Conservation (phyloP, 441 rosid genomes). For the Pelargonium citronellum region DNA sequence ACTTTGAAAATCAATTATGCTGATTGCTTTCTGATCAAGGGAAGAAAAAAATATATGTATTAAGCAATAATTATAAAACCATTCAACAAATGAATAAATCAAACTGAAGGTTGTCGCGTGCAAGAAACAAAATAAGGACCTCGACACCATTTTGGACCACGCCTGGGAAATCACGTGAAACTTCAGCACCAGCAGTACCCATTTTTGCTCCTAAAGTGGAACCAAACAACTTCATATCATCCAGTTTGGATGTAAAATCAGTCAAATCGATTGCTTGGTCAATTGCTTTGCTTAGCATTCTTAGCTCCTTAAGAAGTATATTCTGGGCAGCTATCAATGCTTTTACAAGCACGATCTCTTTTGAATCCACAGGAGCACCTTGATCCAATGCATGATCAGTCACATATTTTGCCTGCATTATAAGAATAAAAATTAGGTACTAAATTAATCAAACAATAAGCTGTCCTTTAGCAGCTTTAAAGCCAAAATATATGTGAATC, state of each 20-base stretch:
- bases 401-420: constrained; percentile 22
- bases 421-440: constrained; percentile 9
- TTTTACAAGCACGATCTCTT: constrained; percentile 49
- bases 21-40: constrained; percentile 44
- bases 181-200: constrained; percentile 26
- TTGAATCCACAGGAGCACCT: constrained; percentile 39
- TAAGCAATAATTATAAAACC: constrained; percentile 10
- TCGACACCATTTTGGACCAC: constrained; percentile 59
- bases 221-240: constrained; percentile 34
- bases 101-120: background rate
- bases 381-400: constrained; percentile 44
- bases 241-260: constrained; percentile 45
- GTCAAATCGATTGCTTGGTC: constrained; percentile 47
- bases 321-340: constrained; percentile 61
- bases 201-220: constrained; percentile 32
- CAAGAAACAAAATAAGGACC: constrained; percentile 52
- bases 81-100: background rate
- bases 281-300: constrained; percentile 56
- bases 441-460: background rate
- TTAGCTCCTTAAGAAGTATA: constrained; percentile 55
- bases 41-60: constrained; percentile 12
- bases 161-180: constrained; percentile 38
- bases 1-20: constrained; percentile 30
- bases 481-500: constrained; percentile 1
- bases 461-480: background rate